Evolutionary conservation across 2,329 filamentous ascomycete species (phyloP), one percentile per base, ranked within the genome.

Genomic region (Aspergillus texensis): DNA sequence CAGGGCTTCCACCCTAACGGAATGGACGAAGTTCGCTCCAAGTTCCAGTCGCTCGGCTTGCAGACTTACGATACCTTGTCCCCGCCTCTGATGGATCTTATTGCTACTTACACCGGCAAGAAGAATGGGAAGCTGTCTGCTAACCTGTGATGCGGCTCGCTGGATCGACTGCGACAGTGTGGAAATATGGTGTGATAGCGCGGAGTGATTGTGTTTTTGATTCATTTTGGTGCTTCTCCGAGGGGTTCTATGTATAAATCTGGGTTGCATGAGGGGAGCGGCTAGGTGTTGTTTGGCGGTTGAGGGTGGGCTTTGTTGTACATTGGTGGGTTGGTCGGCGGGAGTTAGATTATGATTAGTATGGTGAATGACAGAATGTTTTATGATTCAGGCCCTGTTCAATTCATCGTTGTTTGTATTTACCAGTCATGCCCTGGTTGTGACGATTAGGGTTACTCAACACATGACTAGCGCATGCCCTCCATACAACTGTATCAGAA

Each of bases 61-160:
- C 80, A 88, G 78, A 81, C 84, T 2, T 91, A 90, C 73, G 88
- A 91, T 75, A 82, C 82, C 21, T 78, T 91, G 53, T 86, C 82
- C 6, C 88, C 88, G 21, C 65, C 80, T 3, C 76, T 91, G 71
- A 90, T 90, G 89, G 88, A 91, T 70, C 77, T 81, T 32, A 81
- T 88, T 61, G 83, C 86, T 10, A 83, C 85, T 1, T 87, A 79
- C 72, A 85, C 83, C 0, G 87, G 80, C 0, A 78, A 86, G 78
- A 85, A 78, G 68, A 70, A 72, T 4, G 79, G 79, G 2, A 63
- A 68, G 45, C 66, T 69, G 56, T 66, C 71, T 24, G 65, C 71
- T 19, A 74, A 75, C 43, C 62, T 76, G 45, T 75, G 36, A 70
- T 12, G 30, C 30, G 30, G 45, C 12, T 55, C n/a, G 34, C 32